Base-by-base conservation (phyloP, 495 filamentous ascomycete genomes). In the Sordaria brevicollis region DNA sequence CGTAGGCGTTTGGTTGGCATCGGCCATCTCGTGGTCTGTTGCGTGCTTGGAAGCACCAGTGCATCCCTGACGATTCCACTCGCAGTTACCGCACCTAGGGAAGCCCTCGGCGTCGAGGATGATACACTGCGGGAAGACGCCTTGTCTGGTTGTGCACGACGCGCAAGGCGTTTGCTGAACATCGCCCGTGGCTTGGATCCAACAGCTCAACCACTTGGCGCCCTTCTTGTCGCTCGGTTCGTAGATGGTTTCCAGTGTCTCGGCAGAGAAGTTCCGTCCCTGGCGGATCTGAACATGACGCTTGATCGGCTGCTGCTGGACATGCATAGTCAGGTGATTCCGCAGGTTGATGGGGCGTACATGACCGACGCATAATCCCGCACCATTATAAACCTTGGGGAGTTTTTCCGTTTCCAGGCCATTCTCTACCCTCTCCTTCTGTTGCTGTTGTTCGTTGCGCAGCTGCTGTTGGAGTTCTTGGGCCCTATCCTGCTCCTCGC, bases 61-160 rank as follows among this genome's bases (percentile, higher is more conserved):
- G 69, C 79, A 81, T 7, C 69, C 72, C 21, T 76, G 71, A 19
- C 72, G 68, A 65, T 71, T 75, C 78, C 78, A 79, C 49, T 79
- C 76, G 66, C 79, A 81, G 66, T 79, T 79, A 31, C 75, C 78
- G 49, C 79, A 81, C 13, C 72, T 70, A 1, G 71, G 70, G 43
- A 78, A 77, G 8, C 71, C 70, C n/a, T 66, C 65, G 39, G 67
- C 71, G 34, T 65, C 72, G 15, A 76, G 39, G 8, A 76, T 65
- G 31, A 81, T 70, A 34, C 79, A 81, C 0, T 71, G 67, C 8
- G 69, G 66, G 62, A 72, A 81, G 0, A 69, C 70, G 15, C 79
- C 79, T 6, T 41, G 38, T 15, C 71, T 65, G 15, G 62, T 72
- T 2, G 67, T 25, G 57, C 79, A 81, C 4, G 69, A 72, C 4